phyloP scores from a whole-genome alignment of 2,329 filamentous ascomycete genomes.

The Alternaria postmessia region DNA sequence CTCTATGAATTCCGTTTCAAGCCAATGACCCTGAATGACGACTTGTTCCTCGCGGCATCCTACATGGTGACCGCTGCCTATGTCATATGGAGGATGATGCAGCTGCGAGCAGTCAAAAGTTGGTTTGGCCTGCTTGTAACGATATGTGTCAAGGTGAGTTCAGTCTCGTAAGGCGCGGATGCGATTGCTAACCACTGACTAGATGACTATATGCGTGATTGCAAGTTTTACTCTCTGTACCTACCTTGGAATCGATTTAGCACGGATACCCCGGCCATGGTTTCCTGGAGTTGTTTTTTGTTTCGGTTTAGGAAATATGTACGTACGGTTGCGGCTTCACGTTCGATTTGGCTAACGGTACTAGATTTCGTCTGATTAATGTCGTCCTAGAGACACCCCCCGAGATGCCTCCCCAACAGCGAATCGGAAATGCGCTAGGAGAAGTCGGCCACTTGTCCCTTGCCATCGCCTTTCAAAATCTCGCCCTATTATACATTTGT shows the following conservation, averaged over 20 bases:
- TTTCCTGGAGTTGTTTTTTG: slow-evolving; percentile 80
- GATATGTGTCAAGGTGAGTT: slow-evolving; percentile 67
- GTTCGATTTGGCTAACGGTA: slow-evolving; percentile 17
- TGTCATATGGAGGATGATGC: slow-evolving; percentile 71
- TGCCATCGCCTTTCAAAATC: slow-evolving; percentile 72
- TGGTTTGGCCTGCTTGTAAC: slow-evolving; percentile 75
- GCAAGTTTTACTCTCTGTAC: slow-evolving; percentile 83
- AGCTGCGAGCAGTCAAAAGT: slow-evolving; percentile 77
- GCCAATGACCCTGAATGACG: slow-evolving; percentile 73
- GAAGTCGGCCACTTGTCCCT: slow-evolving; percentile 75
- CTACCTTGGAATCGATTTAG: slow-evolving; percentile 76
- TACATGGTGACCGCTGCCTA: slow-evolving; percentile 72
- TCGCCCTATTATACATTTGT: slow-evolving; percentile 70
- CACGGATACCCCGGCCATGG: slow-evolving; percentile 74
- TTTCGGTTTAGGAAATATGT: slow-evolving; percentile 79
- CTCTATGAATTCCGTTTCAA: slow-evolving; percentile 82
- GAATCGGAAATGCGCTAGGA: slow-evolving; percentile 77
- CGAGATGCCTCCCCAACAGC: slow-evolving; percentile 71
- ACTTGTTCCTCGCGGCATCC: slow-evolving; percentile 68
- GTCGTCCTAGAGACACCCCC: slow-evolving; percentile 76
- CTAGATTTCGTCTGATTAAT: slow-evolving; percentile 75
- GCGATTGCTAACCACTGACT: slow-evolving; percentile 20
- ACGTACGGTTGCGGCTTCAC: slow-evolving; percentile 20
- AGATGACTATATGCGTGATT: slow-evolving; percentile 74
- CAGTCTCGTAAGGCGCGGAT: not conserved